phyloP scores from a whole-genome alignment of 225 moss, liverwort and hornwort genomes.

The Bryoerythrophyllum caledonicum region DNA sequence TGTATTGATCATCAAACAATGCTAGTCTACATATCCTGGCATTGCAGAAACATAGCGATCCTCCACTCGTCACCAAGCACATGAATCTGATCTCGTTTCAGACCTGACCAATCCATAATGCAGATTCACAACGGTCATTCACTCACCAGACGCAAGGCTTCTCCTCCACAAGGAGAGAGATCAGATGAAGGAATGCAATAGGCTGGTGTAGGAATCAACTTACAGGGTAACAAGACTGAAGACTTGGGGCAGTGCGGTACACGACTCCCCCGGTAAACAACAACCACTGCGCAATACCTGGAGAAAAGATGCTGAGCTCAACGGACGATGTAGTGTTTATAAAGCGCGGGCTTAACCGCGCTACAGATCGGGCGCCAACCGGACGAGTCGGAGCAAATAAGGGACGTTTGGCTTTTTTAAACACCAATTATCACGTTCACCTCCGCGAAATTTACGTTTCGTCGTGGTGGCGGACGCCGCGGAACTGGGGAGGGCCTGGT shows the following conservation, averaged over 20 bases:
- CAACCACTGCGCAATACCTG: not conserved
- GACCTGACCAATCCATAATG: not conserved
- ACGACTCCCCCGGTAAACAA: not conserved
- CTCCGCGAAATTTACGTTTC: slow-evolving; percentile 23
- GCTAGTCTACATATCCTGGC: not conserved
- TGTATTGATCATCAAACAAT: too few relatives aligned
- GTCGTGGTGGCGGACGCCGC: too few relatives aligned
- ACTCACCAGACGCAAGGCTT: not conserved
- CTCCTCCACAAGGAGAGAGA: not conserved
- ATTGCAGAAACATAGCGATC: not conserved
- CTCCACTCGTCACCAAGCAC: not conserved
- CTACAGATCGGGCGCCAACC: slow-evolving; percentile 2
- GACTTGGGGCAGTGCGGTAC: not conserved
- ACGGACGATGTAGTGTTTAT: too few relatives aligned
- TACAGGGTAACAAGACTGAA: not conserved
- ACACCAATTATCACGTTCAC: not conserved
- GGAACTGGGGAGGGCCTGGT: too few relatives aligned
- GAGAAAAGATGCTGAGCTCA: not conserved
- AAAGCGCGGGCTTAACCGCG: too few relatives aligned
- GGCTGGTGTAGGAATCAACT: not conserved
- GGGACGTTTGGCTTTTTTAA: not conserved
- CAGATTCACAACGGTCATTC: not conserved
- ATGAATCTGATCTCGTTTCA: not conserved
- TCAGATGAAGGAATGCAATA: not conserved
- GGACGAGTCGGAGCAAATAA: slow-evolving; percentile 12